Evolutionary conservation across 805 yeast species (phyloP).

Genomic region (Vanderwaltozyma tropicalis): DNA sequence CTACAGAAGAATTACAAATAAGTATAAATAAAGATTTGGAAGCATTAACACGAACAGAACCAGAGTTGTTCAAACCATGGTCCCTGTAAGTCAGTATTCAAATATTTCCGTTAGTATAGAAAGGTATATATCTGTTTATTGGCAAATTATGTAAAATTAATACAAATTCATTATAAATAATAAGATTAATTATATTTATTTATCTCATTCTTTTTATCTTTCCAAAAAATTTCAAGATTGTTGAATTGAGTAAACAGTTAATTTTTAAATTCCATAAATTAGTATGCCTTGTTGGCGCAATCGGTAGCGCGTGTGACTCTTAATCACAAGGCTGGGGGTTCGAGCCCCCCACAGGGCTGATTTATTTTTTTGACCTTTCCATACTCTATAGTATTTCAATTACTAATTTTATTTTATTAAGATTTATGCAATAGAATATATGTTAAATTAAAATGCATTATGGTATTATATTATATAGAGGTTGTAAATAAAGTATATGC

Average conservation of each 20-base stretch:
- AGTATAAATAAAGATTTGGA: slow-evolving; percentile 22
- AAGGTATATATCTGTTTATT: too few relatives aligned
- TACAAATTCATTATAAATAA: too few relatives aligned
- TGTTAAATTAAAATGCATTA: background rate
- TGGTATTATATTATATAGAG: too few relatives aligned
- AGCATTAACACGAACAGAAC: slow-evolving; percentile 22
- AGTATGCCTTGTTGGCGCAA: slow-evolving; percentile 25
- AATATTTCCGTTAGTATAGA: background rate
- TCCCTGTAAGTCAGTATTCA: slow-evolving; percentile 14
- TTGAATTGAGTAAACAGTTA: too few relatives aligned
- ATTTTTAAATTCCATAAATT: background rate
- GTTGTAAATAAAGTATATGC: background rate
- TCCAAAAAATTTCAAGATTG: too few relatives aligned
- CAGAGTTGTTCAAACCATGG: slow-evolving; percentile 28
- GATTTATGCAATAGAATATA: background rate
- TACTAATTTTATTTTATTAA: too few relatives aligned
- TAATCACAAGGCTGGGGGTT: slow-evolving; percentile 16
- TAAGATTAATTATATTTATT: too few relatives aligned
- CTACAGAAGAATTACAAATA: slow-evolving; percentile 21
- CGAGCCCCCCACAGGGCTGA: slow-evolving; percentile 22
- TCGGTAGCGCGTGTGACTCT: slow-evolving; percentile 17
- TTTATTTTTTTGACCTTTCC: slow-evolving; percentile 4
- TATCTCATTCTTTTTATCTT: too few relatives aligned
- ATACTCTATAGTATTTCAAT: too few relatives aligned
- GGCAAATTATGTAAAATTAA: too few relatives aligned